Percentiles rank a stretch among this genome's conserved stretches.
Evolutionary conservation across 1,284 basidiomycete species (phyloP).

Genomic region (Bjerkandera adusta): DNA sequence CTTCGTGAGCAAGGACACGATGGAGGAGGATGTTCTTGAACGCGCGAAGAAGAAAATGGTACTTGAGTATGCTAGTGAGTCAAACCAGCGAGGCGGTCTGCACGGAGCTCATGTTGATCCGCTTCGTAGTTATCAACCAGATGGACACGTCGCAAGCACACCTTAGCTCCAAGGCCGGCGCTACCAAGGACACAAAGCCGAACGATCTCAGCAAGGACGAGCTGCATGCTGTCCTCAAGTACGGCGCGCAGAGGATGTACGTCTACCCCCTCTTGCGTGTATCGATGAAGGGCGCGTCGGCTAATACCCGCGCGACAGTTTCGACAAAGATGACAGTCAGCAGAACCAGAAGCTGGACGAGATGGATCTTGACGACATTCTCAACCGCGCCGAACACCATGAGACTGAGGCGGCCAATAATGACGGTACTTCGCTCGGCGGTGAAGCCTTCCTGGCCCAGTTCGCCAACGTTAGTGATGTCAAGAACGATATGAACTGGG

Average conservation of each 20-base stretch:
- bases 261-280: conserved; percentile 26
- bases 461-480: conserved; percentile 97
- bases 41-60: conserved; percentile 99
- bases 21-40: conserved; percentile 98
- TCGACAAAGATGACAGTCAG: conserved; percentile 93
- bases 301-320: conserved; percentile 47
- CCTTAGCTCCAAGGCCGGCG: conserved; percentile 75
- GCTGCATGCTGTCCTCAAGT: conserved; percentile 97
- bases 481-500: conserved; percentile 98
- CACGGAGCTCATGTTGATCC: conserved; percentile 18
- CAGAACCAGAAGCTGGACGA: conserved; percentile 97
- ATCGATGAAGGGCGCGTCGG: conserved; percentile 8
- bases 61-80: conserved; percentile 95
- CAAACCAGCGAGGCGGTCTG: conserved; percentile 7
- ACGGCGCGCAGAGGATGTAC: conserved; percentile 96
- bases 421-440: conserved; percentile 88
- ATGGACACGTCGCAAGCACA: conserved; percentile 99
- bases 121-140: conserved; percentile 88
- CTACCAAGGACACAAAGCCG: conserved; percentile 73
- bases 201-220: conserved; percentile 97
- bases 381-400: conserved; percentile 95
- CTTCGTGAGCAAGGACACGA: conserved; percentile 97
- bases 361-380: conserved; percentile 98
- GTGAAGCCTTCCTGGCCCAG: conserved; percentile 93
- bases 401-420: conserved; percentile 85